Conservation (phyloP, 2,329 filamentous ascomycete genomes). For the Epichloe glyceriae region DNA sequence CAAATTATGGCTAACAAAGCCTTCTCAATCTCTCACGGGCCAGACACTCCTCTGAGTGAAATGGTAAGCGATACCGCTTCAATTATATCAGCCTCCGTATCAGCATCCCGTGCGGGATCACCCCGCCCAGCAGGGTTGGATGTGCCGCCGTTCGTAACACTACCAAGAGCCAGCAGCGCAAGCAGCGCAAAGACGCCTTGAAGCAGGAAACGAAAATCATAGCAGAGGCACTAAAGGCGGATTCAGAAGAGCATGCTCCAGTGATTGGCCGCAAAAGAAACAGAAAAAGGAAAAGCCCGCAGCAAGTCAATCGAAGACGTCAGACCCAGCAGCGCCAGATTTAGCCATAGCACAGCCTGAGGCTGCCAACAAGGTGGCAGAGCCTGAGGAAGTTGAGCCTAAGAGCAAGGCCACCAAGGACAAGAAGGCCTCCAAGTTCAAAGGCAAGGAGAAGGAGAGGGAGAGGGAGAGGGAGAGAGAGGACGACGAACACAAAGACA, state of each 20-base stretch:
- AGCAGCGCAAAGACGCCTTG: conserved; percentile 55
- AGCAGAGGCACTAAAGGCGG: conserved; percentile 34
- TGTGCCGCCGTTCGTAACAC: conserved; percentile 55
- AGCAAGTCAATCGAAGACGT: conserved; percentile 5
- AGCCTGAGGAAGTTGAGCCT: conserved; percentile 9
- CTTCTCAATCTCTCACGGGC: conserved; percentile 31
- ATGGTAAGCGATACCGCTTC: conserved; percentile 66
- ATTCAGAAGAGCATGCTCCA: conserved; percentile 51
- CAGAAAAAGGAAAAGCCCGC: conserved; percentile 57
- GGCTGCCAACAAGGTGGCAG: neutral
- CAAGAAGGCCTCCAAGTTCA: conserved; percentile 20
- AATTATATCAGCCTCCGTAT: conserved; percentile 57
- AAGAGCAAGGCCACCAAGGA: conserved; percentile 18
- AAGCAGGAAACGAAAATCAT: conserved; percentile 49
- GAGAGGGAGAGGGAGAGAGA: conserved; percentile 5
- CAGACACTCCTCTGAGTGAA: conserved; percentile 64
- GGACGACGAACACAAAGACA: conserved; percentile 6
- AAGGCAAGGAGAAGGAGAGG: conserved; percentile 15
- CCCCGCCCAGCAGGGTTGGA: conserved; percentile 54
- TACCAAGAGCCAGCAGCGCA: conserved; percentile 69
- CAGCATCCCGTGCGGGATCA: conserved; percentile 54
- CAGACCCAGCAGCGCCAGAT: neutral
- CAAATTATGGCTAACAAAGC: conserved; percentile 17
- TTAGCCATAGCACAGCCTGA: neutral
- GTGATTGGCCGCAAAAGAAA: conserved; percentile 76